Evolutionary conservation across 148 eudicot species (phyloP).

Genomic region (Euryodendron excelsum): DNA sequence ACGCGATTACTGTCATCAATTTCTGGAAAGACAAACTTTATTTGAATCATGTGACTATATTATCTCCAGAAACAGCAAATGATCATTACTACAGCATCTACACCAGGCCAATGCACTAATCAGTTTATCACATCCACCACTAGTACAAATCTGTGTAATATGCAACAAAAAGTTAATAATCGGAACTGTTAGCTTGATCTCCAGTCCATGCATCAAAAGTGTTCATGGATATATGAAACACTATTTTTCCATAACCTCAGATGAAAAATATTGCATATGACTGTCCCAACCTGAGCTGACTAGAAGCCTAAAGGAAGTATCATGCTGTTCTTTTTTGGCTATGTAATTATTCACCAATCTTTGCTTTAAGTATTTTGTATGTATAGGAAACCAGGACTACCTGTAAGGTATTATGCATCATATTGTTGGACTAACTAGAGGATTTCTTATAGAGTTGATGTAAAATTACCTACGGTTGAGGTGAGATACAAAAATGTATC

Average conservation of each 20-base stretch:
- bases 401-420: not conserved
- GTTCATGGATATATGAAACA: not conserved
- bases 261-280: not conserved
- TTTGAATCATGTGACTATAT: not conserved
- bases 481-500: conserved; percentile 45
- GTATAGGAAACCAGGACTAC: not conserved
- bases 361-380: not conserved
- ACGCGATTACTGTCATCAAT: not conserved
- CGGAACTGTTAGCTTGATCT: not conserved
- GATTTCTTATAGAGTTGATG: conserved; percentile 42
- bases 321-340: not conserved
- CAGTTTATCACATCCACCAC: too few relatives aligned
- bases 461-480: conserved; percentile 55
- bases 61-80: not conserved
- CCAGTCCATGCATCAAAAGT: not conserved
- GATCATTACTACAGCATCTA: not conserved
- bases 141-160: too few relatives aligned
- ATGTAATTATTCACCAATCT: not conserved
- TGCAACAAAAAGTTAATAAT: not conserved
- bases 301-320: not conserved
- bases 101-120: not conserved
- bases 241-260: not conserved
- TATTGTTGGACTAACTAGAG: not conserved
- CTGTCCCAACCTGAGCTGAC: not conserved
- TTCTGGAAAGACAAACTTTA: not conserved